Conservation (phyloP, 78 protist species). For the Emiliania huxleyi region DNA sequence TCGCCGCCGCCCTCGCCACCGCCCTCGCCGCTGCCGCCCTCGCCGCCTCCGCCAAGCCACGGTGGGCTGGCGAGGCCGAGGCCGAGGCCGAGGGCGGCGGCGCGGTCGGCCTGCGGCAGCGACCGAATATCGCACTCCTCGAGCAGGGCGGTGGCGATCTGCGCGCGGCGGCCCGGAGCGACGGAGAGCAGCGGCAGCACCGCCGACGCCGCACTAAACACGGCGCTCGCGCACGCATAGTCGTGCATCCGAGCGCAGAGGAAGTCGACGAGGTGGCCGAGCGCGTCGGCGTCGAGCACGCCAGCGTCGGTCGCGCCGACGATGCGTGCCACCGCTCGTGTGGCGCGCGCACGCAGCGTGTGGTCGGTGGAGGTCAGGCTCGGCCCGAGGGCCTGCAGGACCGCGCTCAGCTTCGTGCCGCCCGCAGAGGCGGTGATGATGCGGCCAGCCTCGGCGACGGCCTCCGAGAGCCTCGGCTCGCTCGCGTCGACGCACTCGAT, state of each 20-base stretch:
- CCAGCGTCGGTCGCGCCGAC: not conserved
- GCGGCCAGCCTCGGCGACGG: too few relatives aligned
- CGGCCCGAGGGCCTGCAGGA: not conserved
- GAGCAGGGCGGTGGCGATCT: not conserved
- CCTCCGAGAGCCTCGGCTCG: too few relatives aligned
- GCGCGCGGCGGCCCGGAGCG: not conserved
- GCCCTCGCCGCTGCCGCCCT: not conserved
- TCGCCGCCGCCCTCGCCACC: too few relatives aligned
- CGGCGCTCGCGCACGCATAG: not conserved
- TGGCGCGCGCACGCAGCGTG: not conserved
- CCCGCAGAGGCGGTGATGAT: too few relatives aligned
- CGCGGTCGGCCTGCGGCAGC: not conserved
- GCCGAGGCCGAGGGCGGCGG: not conserved
- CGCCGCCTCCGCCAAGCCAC: too few relatives aligned
- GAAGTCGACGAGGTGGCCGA: not conserved
- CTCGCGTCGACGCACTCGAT: too few relatives aligned
- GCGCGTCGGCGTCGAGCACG: not conserved
- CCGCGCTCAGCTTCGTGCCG: too few relatives aligned
- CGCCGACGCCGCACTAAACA: not conserved
- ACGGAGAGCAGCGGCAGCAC: not conserved
- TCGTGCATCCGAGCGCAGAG: not conserved
- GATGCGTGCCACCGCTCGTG: not conserved
- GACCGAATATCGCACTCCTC: not conserved
- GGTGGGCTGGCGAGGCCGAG: too few relatives aligned
- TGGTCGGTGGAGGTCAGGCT: not conserved